Evolutionary conservation across 1,139 yeast genomes (phyloP).

Genomic region (Yamadazyma atmosphaerica): DNA sequence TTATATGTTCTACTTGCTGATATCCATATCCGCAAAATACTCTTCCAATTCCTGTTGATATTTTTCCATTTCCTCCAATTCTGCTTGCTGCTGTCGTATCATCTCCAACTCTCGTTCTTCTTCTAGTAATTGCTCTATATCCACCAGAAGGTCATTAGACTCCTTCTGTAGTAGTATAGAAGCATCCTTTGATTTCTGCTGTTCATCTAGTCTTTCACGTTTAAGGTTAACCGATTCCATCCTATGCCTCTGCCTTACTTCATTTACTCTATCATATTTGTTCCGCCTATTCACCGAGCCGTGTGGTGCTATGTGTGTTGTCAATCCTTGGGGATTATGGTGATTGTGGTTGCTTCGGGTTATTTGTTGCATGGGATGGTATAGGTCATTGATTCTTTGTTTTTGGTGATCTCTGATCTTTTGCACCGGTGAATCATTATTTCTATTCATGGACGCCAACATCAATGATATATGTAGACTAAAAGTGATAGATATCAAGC

Average conservation of each 20-base stretch:
- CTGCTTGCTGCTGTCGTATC: slow-evolving; percentile 3
- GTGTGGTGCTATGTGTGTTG: slow-evolving; percentile 8
- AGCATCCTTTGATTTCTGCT: slow-evolving; percentile 23
- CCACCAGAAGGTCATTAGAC: slow-evolving; percentile 20
- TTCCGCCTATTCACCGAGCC: slow-evolving; percentile 22
- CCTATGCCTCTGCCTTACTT: slow-evolving; percentile 29
- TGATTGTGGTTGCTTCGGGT: slow-evolving; percentile 8
- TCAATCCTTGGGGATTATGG: slow-evolving; percentile 18
- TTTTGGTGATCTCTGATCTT: slow-evolving; percentile 17
- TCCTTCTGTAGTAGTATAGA: slow-evolving; percentile 19
- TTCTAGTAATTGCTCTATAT: slow-evolving; percentile 29
- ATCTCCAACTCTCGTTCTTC: slow-evolving; percentile 25
- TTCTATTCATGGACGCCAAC: neutral
- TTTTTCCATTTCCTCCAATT: slow-evolving; percentile 8
- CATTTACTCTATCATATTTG: slow-evolving; percentile 28
- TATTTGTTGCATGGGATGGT: slow-evolving; percentile 23
- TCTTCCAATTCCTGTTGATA: slow-evolving; percentile 18
- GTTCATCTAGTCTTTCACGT: slow-evolving; percentile 26
- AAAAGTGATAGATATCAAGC: too few species aligned
- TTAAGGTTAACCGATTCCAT: slow-evolving; percentile 22
- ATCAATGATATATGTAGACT: too few species aligned
- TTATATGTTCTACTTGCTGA: neutral
- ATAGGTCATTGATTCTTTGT: slow-evolving; percentile 17
- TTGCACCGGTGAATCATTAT: slow-evolving; percentile 6
- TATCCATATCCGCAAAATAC: slow-evolving; percentile 9